These are phyloP conservation scores for Aspergillus sp. DNA, from an alignment of 2,329 filamentous ascomycete species.

Conservation along the genomic window DNA sequence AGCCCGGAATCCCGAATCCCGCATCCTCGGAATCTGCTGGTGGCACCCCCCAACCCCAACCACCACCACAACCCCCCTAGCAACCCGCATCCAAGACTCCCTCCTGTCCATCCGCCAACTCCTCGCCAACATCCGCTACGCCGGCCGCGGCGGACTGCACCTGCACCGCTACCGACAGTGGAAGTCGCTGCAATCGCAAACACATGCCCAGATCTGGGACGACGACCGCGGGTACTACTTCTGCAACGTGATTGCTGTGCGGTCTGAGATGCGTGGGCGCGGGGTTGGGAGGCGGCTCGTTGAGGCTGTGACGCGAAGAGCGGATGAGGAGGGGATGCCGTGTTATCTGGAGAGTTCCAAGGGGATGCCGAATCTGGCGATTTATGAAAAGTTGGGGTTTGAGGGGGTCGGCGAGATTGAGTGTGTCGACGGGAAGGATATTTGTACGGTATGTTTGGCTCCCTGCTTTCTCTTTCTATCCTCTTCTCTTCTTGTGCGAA, in stretches of 20 bases:
- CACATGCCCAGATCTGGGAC: slow-evolving; percentile 66
- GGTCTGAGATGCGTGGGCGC: slow-evolving; percentile 66
- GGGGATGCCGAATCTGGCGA: slow-evolving; percentile 69
- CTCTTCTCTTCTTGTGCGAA: neutral
- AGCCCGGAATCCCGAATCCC: slow-evolving; percentile 21
- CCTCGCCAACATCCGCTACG: slow-evolving; percentile 67
- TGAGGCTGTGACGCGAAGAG: slow-evolving; percentile 63
- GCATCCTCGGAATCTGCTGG: slow-evolving; percentile 71
- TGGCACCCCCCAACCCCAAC: slow-evolving; percentile 66
- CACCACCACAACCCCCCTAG: slow-evolving; percentile 60
- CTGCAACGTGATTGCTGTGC: slow-evolving; percentile 74
- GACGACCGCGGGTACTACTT: slow-evolving; percentile 74
- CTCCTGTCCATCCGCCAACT: slow-evolving; percentile 69
- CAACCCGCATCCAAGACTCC: slow-evolving; percentile 67
- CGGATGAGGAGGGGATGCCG: slow-evolving; percentile 66
- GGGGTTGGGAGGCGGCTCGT: slow-evolving; percentile 70
- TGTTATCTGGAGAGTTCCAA: slow-evolving; percentile 75
- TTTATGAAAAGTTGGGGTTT: slow-evolving; percentile 74
- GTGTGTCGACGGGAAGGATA: slow-evolving; percentile 65
- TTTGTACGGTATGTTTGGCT: slow-evolving; percentile 51
- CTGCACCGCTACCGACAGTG: slow-evolving; percentile 72
- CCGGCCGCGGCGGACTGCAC: slow-evolving; percentile 69
- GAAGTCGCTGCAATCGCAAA: slow-evolving; percentile 68
- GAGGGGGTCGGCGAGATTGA: slow-evolving; percentile 66
- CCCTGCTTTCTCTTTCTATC: neutral